These are phyloP conservation scores for Neurospora hispaniola DNA, from an alignment of 495 filamentous ascomycete genomes.

Conservation along the genomic window DNA sequence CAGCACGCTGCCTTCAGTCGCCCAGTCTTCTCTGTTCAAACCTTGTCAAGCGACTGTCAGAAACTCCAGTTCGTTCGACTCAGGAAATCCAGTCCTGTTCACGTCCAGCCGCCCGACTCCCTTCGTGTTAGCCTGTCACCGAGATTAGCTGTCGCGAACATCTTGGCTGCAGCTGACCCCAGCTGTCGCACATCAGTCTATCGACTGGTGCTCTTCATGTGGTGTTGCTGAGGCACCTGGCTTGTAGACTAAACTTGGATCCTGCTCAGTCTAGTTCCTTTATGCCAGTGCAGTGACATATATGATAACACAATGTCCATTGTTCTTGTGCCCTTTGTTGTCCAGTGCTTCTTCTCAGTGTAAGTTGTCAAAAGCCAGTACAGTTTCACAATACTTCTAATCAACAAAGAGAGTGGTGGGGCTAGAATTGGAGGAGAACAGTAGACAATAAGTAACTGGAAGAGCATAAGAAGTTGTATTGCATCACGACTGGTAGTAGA, in stretches of 20 bases:
- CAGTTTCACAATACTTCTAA: background rate
- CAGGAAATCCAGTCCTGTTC: background rate
- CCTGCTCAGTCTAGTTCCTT: background rate
- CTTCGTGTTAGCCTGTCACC: background rate
- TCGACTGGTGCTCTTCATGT: background rate
- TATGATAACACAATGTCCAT: background rate
- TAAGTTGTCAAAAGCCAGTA: background rate
- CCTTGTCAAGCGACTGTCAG: background rate
- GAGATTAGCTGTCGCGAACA: background rate
- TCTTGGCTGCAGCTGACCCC: background rate
- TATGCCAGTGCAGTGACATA: background rate
- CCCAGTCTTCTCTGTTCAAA: background rate
- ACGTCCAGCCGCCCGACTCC: too few relatives aligned
- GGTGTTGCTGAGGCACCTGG: background rate
- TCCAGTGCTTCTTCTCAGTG: background rate
- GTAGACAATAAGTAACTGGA: too few relatives aligned
- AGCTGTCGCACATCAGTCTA: too few relatives aligned
- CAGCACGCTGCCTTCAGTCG: background rate
- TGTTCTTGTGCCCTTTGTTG: background rate
- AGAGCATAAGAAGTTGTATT: too few relatives aligned
- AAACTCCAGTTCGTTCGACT: background rate
- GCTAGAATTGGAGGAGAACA: background rate
- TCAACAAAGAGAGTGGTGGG: rapidly evolving
- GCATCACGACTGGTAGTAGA: too few relatives aligned
- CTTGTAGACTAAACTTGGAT: background rate